A percentile compares a stretch with the other conserved stretches of the same genome.
These are phyloP conservation scores for Tricholoma sp. DNA, from an alignment of 768 basidiomycete species.

Conservation along the genomic window DNA sequence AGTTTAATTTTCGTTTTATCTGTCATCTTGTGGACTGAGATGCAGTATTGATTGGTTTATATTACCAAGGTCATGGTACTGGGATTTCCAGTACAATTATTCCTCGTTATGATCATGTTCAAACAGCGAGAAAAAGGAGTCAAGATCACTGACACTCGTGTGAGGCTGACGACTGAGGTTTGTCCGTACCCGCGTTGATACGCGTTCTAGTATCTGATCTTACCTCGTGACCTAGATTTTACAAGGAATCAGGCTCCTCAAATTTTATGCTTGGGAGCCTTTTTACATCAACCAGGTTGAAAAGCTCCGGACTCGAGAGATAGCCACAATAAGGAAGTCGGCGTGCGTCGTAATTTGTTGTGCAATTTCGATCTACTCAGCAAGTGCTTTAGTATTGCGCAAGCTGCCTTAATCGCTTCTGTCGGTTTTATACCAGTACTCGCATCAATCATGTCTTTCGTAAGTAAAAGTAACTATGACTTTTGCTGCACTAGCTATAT, in stretches of 20 bases:
- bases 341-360: slow-evolving; percentile 24
- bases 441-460: slow-evolving; percentile 45
- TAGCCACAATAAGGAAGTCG: slow-evolving; percentile 31
- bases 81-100: slow-evolving; percentile 43
- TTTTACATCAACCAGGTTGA: slow-evolving; percentile 42
- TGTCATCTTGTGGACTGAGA: background rate
- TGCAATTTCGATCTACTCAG: background rate
- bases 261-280: slow-evolving; percentile 55
- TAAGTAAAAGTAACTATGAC: slow-evolving; percentile 22
- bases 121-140: slow-evolving; percentile 40
- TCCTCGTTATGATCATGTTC: slow-evolving; percentile 39
- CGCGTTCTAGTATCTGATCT: background rate
- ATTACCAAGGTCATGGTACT: slow-evolving; percentile 38
- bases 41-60: slow-evolving; percentile 3
- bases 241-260: slow-evolving; percentile 62
- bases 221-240: slow-evolving; percentile 33
- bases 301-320: slow-evolving; percentile 31
- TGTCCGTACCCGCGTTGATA: background rate
- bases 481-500: background rate
- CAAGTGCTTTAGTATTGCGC: slow-evolving; percentile 28
- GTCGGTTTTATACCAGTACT: slow-evolving; percentile 49
- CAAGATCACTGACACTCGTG: slow-evolving; percentile 47
- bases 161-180: slow-evolving; percentile 47
- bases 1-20: slow-evolving; percentile 8
- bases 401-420: slow-evolving; percentile 34